A percentile compares a stretch with the other conserved stretches of the same genome.
Evolutionary conservation across 2,329 filamentous ascomycete species (phyloP).

Genomic region (Sclerotinia trifoliorum): DNA sequence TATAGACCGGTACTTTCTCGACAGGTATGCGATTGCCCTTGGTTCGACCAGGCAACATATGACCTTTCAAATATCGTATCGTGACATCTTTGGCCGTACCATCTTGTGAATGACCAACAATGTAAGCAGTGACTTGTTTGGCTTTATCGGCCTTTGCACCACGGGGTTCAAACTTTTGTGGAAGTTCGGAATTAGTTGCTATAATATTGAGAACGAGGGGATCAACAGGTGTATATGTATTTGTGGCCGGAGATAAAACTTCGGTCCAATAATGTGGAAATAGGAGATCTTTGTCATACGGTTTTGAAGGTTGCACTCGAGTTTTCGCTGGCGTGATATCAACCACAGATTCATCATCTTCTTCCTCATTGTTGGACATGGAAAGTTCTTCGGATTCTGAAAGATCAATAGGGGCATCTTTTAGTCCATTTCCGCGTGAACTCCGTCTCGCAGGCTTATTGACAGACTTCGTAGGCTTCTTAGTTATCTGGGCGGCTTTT

Average conservation of each 20-base stretch:
- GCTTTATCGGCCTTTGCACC: conserved; percentile 80
- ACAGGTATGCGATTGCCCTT: conserved; percentile 77
- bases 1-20: conserved; percentile 79
- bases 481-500: conserved; percentile 28
- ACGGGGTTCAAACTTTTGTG: conserved; percentile 76
- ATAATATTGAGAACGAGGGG: conserved; percentile 65
- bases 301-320: conserved; percentile 40
- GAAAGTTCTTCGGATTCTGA: conserved; percentile 51
- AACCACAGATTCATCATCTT: conserved; percentile 53
- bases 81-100: conserved; percentile 91
- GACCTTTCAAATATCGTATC: conserved; percentile 80
- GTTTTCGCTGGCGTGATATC: conserved; percentile 46
- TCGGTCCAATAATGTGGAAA: conserved; percentile 95
- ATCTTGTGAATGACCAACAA: conserved; percentile 78
- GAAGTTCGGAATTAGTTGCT: conserved; percentile 68
- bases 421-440: conserved; percentile 35
- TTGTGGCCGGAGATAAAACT: conserved; percentile 76
- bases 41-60: conserved; percentile 81
- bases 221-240: conserved; percentile 77
- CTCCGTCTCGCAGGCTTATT: conserved; percentile 29
- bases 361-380: conserved; percentile 49
- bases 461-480: conserved; percentile 25
- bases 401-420: conserved; percentile 45
- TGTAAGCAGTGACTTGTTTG: conserved; percentile 87
- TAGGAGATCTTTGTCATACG: conserved; percentile 72